A percentile compares a stretch with the other conserved stretches of the same genome.
Evolutionary conservation across 805 yeast species (phyloP).

Genomic region (Wickerhamiella cacticola): DNA sequence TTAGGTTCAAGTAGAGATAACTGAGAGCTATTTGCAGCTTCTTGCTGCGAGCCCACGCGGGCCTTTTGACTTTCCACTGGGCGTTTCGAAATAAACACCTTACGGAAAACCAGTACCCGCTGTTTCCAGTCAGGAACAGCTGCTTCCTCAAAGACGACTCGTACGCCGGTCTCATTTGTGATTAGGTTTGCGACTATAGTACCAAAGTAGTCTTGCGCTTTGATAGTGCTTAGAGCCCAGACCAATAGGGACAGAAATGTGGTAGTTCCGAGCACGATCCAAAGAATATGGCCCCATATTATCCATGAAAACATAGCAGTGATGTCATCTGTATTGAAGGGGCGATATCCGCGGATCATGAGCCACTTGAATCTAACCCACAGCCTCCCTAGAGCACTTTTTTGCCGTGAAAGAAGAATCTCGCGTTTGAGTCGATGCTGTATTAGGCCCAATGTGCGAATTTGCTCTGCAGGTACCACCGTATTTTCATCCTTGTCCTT

Average conservation of each 20-base stretch:
- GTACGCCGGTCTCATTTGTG: conserved; percentile 68
- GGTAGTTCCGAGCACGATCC: conserved; percentile 79
- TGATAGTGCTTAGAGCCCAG: conserved; percentile 66
- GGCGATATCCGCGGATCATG: conserved; percentile 61
- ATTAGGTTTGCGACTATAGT: conserved; percentile 66
- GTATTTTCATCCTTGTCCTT: not conserved
- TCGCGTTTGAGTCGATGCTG: conserved; percentile 21
- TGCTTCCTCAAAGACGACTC: conserved; percentile 84
- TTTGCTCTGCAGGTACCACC: conserved; percentile 1
- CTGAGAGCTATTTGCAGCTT: conserved; percentile 5
- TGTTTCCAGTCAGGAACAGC: conserved; percentile 89
- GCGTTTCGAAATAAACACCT: conserved; percentile 74
- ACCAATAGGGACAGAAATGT: conserved; percentile 76
- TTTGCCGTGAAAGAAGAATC: conserved; percentile 36
- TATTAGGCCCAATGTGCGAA: not conserved
- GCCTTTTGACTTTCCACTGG: conserved; percentile 49
- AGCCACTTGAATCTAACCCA: conserved; percentile 55
- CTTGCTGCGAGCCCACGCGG: conserved; percentile 41
- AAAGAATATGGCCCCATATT: conserved; percentile 69
- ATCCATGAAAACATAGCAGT: conserved; percentile 88
- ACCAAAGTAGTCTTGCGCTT: conserved; percentile 83
- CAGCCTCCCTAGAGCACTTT: conserved; percentile 33
- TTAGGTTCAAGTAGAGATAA: not conserved
- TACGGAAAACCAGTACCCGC: conserved; percentile 70
- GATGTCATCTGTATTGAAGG: conserved; percentile 85